Evolutionary conservation across 257 asterid species (phyloP), one percentile per base, ranked within the genome.

Genomic region (Solanum lycopersicoides): DNA sequence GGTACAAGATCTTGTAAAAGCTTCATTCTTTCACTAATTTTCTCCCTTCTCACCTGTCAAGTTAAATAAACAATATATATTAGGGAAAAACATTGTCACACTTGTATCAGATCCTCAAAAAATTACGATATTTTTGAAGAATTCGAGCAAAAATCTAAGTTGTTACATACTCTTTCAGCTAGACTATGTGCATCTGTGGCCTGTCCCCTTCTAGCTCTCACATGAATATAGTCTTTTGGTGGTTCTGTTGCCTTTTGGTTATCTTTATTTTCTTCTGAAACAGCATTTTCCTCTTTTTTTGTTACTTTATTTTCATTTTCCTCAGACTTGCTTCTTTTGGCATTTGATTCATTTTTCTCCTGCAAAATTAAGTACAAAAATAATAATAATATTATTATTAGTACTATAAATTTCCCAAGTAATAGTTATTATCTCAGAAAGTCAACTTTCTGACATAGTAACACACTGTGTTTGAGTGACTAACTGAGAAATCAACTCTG

Each of bases 171-270:
- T 90, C 99, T 96, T 91, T 96, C 99, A 73, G 99, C 99, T 60
- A 96, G 95, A 87, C 99, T 96, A 59, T 96, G 99, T 34, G 98
- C 98, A 90, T 96, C 99, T 23, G 99, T 96, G 21, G 99, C 99
- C 53, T 96, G 96, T 23, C 99, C 99, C 82, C 99, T 93, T 91
- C 99, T 93, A 10, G 99, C 99, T 91, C 99, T 93, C 41, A 96
- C 99, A 91, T 96, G 99, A 89, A 96, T 96, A 66, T 94, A 96
- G 83, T 96, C 99, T 91, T 95, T 95, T 35, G 93, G 95, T 44
- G 98, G 89, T 91, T 94, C 98, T 53, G 92, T 71, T 11, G 86
- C 87, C 90, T 89, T 92, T 65, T 88, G 84, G 83, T 88, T 84
- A 32, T 89, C 92, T 44, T 89, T 90, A 44, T 44, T 86, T 86